A percentile compares a stretch with the other conserved stretches of the same genome.
These are phyloP conservation scores for Malassezia cuniculi DNA, from an alignment of 1,284 basidiomycete genomes.

Conservation along the genomic window DNA sequence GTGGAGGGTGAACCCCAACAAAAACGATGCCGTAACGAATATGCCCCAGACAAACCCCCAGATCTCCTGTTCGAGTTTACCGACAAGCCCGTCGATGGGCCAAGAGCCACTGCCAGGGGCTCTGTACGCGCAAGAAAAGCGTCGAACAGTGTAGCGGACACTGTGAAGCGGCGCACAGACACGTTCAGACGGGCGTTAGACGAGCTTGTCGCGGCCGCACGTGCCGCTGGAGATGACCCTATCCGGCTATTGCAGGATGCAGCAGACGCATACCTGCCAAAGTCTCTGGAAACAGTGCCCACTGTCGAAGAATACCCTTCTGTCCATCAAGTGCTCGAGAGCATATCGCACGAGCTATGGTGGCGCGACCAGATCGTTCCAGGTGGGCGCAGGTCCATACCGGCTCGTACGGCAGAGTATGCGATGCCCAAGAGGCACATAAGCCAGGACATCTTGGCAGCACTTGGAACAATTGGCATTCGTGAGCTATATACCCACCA, in stretches of 20 bases:
- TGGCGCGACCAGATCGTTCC: constrained; percentile 44
- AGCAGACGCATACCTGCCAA: constrained; percentile 33
- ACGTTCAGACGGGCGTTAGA: constrained; percentile 40
- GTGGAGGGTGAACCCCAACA: constrained; percentile 46
- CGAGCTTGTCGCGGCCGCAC: constrained; percentile 34
- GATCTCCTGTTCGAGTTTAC: constrained; percentile 15
- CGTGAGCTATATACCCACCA: constrained; percentile 64
- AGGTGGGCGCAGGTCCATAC: constrained; percentile 32
- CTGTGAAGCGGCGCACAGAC: constrained; percentile 35
- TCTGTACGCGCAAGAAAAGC: not conserved
- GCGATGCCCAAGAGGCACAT: too few relatives aligned
- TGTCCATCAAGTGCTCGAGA: constrained; percentile 33
- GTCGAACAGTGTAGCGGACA: not conserved
- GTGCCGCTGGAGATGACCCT: constrained; percentile 30
- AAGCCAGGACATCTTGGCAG: too few relatives aligned
- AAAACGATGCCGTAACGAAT: not conserved
- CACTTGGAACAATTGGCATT: too few relatives aligned
- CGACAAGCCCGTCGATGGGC: constrained; percentile 10
- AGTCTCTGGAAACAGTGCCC: constrained; percentile 24
- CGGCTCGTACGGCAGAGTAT: constrained; percentile 20
- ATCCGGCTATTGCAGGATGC: constrained; percentile 33
- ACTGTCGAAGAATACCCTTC: too few relatives aligned
- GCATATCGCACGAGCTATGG: constrained; percentile 28
- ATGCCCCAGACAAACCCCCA: constrained; percentile 16
- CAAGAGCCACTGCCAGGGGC: constrained; percentile 17